Evolutionary conservation across 352 stramenopile species (phyloP), one percentile per base, ranked within the genome.

Genomic region (Globisporangium lucens): DNA sequence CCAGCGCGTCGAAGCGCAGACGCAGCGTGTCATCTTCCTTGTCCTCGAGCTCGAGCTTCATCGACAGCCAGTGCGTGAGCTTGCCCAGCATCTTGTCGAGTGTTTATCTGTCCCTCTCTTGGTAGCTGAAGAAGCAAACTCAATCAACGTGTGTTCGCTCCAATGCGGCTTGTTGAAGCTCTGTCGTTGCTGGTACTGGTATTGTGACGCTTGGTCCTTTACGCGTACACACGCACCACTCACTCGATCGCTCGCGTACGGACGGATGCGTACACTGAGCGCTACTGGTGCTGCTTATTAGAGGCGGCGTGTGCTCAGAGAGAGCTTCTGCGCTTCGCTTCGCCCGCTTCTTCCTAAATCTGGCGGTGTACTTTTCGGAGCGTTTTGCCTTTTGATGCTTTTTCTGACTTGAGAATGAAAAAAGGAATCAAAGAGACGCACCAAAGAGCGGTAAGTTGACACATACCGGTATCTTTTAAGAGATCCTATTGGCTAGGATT

Each of bases 41-140:
- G 30, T 78, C 75, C 36, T 89, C 82, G 24, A 85, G 73, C 51
- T 89, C 82, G 46, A 85, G 73, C 57, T 85, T 84, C 56, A 75
- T 74, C 43, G 84, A 76, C 52, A 90, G 68, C 84, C 84, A 93
- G 36, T 89, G 79, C 41, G 80, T 78, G 72, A 93, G 77, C 56
- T 79, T 82, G 49, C 79, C 73, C 53, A 93, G 69, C 84, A 93
- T 92, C 36, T 43, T 55, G 65, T 7, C 24, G 20, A 20, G 13
- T 24, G 4, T 61, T 10, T 29, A 7, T 61, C 30, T 8, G 1
- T 47, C 12, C 33, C 0, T 24, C 22, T 56, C 20, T 29, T 57
- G 22, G 8, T 6, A 8, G 13, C 17, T 35, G 51, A 56, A 56
- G 51, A 57, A 57, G 8, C 29, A 61, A 24, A 61, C 6, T 10